Base-by-base conservation (phyloP, 768 basidiomycete species). In the Panaeolus cyanescens region DNA sequence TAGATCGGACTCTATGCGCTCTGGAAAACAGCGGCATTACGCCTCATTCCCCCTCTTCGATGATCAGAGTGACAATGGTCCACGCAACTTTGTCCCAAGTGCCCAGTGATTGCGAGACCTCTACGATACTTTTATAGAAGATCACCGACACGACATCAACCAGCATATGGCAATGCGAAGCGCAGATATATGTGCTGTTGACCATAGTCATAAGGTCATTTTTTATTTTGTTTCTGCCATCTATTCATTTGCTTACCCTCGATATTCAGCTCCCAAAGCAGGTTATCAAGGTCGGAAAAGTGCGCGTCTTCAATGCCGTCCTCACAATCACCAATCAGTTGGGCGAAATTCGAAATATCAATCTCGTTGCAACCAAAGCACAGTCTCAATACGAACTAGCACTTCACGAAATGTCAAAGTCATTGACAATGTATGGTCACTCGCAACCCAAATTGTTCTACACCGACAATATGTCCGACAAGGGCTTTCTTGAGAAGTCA, bases 401-500 rank as follows among this genome's bases (percentile, higher is more conserved):
- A 0, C 62, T 79, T 0, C 37, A 25, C 9, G n/a, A 45, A 2
- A 70, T 78, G 25, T 50, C 45, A 0, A 39, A 65, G 5, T 74
- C 72, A 0, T 67, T 79, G 0, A 19, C 64, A 0, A 34, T 56
- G 19, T 75, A 72, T 66, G 71, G 75, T 2, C 72, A 72, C 34
- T n/a, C 33, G 5, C 61, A 70, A 20, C 68, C 70, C 12, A 0
- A 25, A 0, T 19, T 72, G 1, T 55, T 76, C 9, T 75, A 68
- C 60, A 75, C 73, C 0, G 73, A 77, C 54, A 72, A 68, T 39
- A 68, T 75, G 54, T 37, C 63, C 0, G 75, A 76, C 55, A 74
- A 72, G 54, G 40, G 58, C 4, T 68, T 66, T 15, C 62, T 68
- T 17, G 64, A 66, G 37, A 3, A 12, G 0, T 59, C 61, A 12